These are phyloP conservation scores for Plenodomus tracheiphilus DNA, from an alignment of 2,329 filamentous ascomycete species.

Conservation along the genomic window DNA sequence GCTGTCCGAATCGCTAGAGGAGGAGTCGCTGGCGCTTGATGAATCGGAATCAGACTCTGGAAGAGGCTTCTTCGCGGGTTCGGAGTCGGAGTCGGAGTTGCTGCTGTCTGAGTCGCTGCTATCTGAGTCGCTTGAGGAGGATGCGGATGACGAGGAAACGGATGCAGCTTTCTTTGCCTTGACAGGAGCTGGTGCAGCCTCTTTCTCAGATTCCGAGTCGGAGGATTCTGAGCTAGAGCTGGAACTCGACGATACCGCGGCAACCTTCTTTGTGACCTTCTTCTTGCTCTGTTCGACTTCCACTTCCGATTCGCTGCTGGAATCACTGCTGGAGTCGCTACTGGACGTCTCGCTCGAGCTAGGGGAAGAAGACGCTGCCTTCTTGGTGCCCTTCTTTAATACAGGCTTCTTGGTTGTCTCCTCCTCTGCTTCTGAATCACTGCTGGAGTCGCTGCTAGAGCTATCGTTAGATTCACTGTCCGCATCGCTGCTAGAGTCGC, in stretches of 20 bases:
- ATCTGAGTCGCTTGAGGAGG: constrained; percentile 20
- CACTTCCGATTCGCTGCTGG: constrained; percentile 24
- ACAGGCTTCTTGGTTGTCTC: constrained; percentile 25
- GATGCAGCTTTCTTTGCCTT: constrained; percentile 17
- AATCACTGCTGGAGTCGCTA: constrained; percentile 22
- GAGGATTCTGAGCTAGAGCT: constrained; percentile 42
- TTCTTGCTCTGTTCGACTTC: constrained; percentile 28
- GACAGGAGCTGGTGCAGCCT: constrained; percentile 17
- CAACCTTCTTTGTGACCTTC: constrained; percentile 3
- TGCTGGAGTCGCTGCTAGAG: constrained; percentile 31
- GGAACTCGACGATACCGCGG: constrained; percentile 7
- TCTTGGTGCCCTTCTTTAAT: constrained; percentile 16
- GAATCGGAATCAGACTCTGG: constrained; percentile 31
- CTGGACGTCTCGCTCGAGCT: constrained; percentile 15
- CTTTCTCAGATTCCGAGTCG: constrained; percentile 21
- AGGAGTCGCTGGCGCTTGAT: constrained; percentile 24
- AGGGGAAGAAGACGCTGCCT: constrained; percentile 17
- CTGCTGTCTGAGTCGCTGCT: constrained; percentile 22
- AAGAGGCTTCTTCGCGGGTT: constrained; percentile 32
- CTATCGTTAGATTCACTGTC: constrained; percentile 25
- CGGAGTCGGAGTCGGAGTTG: constrained; percentile 28
- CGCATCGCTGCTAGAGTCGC: constrained; percentile 25
- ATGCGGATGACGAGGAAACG: constrained; percentile 22
- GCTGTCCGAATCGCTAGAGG: constrained; percentile 25
- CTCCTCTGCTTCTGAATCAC: constrained; percentile 36